Conservation (phyloP, 768 basidiomycete species). For the Phlegmacium glaucopus region DNA sequence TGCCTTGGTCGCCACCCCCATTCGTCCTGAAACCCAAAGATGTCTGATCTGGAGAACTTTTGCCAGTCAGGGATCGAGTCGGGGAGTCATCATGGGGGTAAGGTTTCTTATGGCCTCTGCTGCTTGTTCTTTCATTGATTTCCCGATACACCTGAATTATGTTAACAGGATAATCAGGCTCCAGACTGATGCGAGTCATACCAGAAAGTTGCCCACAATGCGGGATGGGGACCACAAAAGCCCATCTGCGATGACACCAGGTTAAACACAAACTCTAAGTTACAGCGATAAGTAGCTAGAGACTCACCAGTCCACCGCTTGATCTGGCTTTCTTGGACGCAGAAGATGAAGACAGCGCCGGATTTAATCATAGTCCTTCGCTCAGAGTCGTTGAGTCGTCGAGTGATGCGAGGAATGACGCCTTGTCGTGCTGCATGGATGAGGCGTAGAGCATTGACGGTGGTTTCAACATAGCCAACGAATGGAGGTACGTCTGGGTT, state of each 20-base stretch:
- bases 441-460: constrained; percentile 75
- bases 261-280: constrained; percentile 12
- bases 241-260: constrained; percentile 37
- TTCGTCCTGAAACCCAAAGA: constrained; percentile 29
- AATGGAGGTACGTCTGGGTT: constrained; percentile 64
- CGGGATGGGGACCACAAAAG: constrained; percentile 81
- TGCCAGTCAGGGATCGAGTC: constrained; percentile 33
- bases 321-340: constrained; percentile 85
- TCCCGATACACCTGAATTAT: constrained; percentile 73
- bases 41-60: constrained; percentile 39
- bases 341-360: constrained; percentile 82
- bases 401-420: constrained; percentile 77
- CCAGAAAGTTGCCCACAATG: constrained; percentile 83
- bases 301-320: constrained; percentile 76
- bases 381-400: constrained; percentile 81
- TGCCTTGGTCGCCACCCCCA: constrained; percentile 44
- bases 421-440: constrained; percentile 82
- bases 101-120: constrained; percentile 49
- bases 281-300: constrained; percentile 3
- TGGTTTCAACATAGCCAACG: constrained; percentile 78
- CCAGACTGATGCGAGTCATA: constrained; percentile 28
- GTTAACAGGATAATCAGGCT: constrained; percentile 1
- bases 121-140: constrained; percentile 64
- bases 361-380: constrained; percentile 60
- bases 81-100: constrained; percentile 48